Percentiles rank a stretch among this genome's conserved stretches.
Evolutionary conservation across 306 rosid genomes (phyloP).

Genomic region (Dryas alaskensis): DNA sequence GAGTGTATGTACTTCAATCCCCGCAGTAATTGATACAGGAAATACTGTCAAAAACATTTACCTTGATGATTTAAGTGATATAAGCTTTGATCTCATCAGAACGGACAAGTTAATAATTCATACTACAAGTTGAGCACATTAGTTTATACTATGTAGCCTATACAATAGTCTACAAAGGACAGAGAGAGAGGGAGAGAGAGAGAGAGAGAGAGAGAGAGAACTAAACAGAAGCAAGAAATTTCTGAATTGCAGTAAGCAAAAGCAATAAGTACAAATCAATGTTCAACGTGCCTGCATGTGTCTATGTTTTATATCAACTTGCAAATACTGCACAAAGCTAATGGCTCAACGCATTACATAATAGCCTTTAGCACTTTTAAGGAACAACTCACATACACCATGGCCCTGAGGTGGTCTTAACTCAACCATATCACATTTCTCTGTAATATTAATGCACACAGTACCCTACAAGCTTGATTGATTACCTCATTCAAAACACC

Average conservation of each 20-base stretch:
- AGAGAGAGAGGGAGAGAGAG: not conserved
- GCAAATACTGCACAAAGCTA: not conserved
- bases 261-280: not conserved
- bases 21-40: slow-evolving; percentile 57
- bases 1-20: slow-evolving; percentile 74
- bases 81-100: slow-evolving; percentile 3
- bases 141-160: not conserved
- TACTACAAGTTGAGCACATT: not conserved
- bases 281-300: not conserved
- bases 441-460: not conserved
- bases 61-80: slow-evolving; percentile 1
- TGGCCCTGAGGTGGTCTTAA: not conserved
- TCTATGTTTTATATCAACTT: not conserved
- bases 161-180: not conserved
- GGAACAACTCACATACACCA: not conserved
- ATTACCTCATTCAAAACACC: not conserved
- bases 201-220: not conserved
- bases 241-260: not conserved
- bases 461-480: not conserved
- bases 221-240: not conserved
- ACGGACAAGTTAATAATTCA: not conserved
- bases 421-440: not conserved
- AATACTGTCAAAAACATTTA: slow-evolving; percentile 46
- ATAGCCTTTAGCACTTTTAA: not conserved
- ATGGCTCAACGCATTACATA: not conserved